Base-by-base conservation (phyloP, 2,329 filamentous ascomycete genomes). In the Ophiosphaerella herpotricha region DNA sequence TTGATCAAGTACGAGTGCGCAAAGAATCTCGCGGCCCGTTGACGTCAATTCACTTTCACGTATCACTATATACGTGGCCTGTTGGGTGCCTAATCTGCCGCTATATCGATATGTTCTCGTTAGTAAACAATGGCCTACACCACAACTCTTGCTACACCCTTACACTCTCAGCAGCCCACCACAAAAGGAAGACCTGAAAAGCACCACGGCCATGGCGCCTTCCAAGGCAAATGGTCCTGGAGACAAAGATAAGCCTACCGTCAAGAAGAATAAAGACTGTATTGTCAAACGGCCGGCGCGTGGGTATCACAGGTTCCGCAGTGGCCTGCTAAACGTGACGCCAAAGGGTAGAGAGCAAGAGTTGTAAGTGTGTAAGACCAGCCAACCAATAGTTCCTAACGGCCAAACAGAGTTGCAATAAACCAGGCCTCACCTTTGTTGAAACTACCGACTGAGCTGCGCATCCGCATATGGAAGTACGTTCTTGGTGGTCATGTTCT, bases 381-480 rank as follows among this genome's bases (percentile, higher is more conserved):
- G 24, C 12, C 23, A 41, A 21, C 18, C 18, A 21, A 21, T 21
- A 21, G 18, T 16, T 33, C 12, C 26, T 41, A 33, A 41, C 9
- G 5, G 14, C 13, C 5, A 16, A 18, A 5, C 3, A 46, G 43
- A n/a, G 43, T 46, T 21, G 41, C 21, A 14, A 11, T 5, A n/a
- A 45, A 39, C 23, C 29, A 47, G 23, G 8, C 36, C 12, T 31
- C 38, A 12, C 39, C 38, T 21, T 7, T 37, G 4, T 11, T 41
- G 7, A 18, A 23, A 12, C 33, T 47, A 8, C 32, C 39, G 5
- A 13, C 32, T 7, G 38, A 47, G 14, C 14, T 37, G 14, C 38
- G 38, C 8, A 35, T 9, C 12, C 21, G 7, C 75, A 58, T 78
- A 71, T 42, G 64, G 58, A 26, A 63, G 57, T 23, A 73, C 72